These are phyloP conservation scores for Hypoxylon sp. DNA, from an alignment of 2,329 filamentous ascomycete species.

Conservation along the genomic window DNA sequence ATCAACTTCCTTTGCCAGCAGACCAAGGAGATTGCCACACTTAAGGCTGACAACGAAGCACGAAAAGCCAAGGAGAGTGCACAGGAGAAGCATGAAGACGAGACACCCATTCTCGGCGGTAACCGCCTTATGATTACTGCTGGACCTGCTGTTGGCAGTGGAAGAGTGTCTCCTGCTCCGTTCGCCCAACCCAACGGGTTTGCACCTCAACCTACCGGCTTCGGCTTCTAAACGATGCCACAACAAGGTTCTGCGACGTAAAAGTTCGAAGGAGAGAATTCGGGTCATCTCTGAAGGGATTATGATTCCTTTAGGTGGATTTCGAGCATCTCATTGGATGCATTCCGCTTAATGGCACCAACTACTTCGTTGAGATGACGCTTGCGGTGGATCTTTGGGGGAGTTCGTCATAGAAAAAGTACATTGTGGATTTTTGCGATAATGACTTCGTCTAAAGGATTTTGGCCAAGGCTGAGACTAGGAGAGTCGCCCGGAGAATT, in stretches of 20 bases:
- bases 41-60: slow-evolving; percentile 97
- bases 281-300: slow-evolving; percentile 7
- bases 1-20: slow-evolving; percentile 97
- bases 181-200: slow-evolving; percentile 90
- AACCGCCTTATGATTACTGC: slow-evolving; percentile 96
- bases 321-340: slow-evolving; percentile 12
- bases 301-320: slow-evolving; percentile 21
- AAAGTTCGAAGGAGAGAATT: slow-evolving; percentile 2
- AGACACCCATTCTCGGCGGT: slow-evolving; percentile 90
- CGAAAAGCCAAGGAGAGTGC: slow-evolving; percentile 82
- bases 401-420: slow-evolving; percentile 47
- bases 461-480: slow-evolving; percentile 35
- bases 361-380: slow-evolving; percentile 24
- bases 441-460: slow-evolving; percentile 44
- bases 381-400: slow-evolving; percentile 36
- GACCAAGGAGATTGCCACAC: slow-evolving; percentile 82
- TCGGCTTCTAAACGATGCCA: slow-evolving; percentile 66
- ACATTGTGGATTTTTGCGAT: slow-evolving; percentile 43
- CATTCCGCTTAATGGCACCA: slow-evolving; percentile 19
- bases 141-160: slow-evolving; percentile 73
- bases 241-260: slow-evolving; percentile 13
- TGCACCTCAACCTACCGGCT: slow-evolving; percentile 88
- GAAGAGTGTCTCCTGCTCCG: slow-evolving; percentile 73
- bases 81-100: slow-evolving; percentile 89
- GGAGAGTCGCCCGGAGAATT: slow-evolving; percentile 23